These are phyloP conservation scores for Colletotrichum sp. DNA, from an alignment of 2,329 filamentous ascomycete species.

Conservation along the genomic window DNA sequence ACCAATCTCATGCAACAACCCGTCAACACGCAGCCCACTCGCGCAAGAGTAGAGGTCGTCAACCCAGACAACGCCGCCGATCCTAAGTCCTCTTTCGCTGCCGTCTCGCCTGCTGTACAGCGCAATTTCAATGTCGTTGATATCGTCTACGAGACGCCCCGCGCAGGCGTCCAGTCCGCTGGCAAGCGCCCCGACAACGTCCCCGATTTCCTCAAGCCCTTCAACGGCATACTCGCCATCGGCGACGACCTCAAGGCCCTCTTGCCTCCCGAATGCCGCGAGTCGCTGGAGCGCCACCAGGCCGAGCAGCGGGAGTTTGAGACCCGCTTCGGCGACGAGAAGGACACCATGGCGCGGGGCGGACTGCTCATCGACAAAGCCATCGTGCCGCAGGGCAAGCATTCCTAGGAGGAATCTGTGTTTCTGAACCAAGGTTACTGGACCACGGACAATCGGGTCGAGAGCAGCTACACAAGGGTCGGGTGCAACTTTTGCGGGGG, in stretches of 20 bases:
- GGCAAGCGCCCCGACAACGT: conserved; percentile 38
- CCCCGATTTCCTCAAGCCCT: conserved; percentile 54
- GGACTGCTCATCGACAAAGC: conserved; percentile 68
- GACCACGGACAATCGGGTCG: not conserved
- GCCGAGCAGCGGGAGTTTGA: conserved; percentile 75
- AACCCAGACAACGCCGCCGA: conserved; percentile 35
- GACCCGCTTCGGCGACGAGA: conserved; percentile 74
- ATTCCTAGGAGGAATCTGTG: conserved; percentile 1
- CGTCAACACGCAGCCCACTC: conserved; percentile 86
- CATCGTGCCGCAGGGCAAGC: conserved; percentile 54
- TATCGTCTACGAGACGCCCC: conserved; percentile 56
- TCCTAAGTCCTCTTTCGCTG: conserved; percentile 45
- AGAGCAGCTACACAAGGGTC: not conserved
- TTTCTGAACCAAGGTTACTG: not conserved
- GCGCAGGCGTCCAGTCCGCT: conserved; percentile 48
- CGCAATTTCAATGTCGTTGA: conserved; percentile 65
- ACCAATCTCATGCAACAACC: conserved; percentile 93
- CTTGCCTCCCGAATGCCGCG: conserved; percentile 72
- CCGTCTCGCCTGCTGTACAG: conserved; percentile 52
- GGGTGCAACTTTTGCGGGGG: not conserved
- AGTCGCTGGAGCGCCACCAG: conserved; percentile 73
- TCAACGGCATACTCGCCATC: conserved; percentile 68
- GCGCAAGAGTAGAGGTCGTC: conserved; percentile 81
- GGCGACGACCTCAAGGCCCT: conserved; percentile 69
- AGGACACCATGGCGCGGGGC: conserved; percentile 55